Conservation (phyloP, 352 stramenopile genomes). For the Phytophthora citricola region DNA sequence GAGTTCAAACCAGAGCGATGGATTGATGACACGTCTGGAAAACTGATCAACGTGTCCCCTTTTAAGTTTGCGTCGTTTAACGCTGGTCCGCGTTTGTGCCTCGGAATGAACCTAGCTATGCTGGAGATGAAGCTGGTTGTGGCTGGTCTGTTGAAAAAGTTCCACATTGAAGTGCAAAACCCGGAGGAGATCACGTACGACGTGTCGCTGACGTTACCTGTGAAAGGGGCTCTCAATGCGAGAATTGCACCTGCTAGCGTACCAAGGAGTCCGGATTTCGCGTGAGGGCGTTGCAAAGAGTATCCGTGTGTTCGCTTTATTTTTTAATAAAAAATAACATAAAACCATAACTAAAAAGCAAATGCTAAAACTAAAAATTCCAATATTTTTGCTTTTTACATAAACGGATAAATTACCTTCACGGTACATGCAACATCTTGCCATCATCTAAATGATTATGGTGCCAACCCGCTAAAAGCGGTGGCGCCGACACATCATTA, state of each 20-base stretch:
- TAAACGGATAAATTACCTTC: no score
- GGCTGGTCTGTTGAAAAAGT: conserved; percentile 34
- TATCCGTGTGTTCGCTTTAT: not conserved
- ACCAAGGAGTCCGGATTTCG: not conserved
- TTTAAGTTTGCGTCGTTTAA: conserved; percentile 50
- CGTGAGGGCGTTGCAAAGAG: not conserved
- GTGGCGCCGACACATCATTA: no score
- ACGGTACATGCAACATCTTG: no score
- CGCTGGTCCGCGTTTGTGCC: conserved; percentile 61
- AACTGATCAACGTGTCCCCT: not conserved
- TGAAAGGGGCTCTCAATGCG: conserved; percentile 21
- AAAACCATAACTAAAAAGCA: no score
- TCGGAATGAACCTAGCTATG: conserved; percentile 71
- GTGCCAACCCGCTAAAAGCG: no score
- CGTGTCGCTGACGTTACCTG: conserved; percentile 31
- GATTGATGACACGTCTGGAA: not conserved
- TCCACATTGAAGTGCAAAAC: conserved; percentile 42
- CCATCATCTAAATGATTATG: no score
- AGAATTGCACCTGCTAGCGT: conserved; percentile 1
- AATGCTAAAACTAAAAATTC: no score
- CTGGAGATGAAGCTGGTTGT: conserved; percentile 82
- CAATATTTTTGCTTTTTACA: no score
- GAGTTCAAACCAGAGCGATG: not conserved
- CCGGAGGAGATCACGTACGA: conserved; percentile 48
- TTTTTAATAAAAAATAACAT: no score